Base-by-base conservation (phyloP, 1,284 basidiomycete genomes). In the Coniferiporia weirii region DNA sequence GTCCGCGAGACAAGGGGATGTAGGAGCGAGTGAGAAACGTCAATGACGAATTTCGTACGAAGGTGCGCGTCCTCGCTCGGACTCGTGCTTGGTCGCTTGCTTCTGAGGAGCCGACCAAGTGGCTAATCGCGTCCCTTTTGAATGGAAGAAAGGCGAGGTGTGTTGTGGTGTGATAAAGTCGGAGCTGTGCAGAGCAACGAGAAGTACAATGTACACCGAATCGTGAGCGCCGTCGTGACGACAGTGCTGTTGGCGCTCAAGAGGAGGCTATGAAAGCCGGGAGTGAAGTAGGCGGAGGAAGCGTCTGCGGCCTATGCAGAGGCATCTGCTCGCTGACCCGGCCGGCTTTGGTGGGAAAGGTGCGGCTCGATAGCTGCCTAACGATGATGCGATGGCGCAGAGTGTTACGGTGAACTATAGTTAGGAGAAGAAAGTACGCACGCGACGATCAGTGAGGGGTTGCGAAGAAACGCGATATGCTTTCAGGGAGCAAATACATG, bases 131-230 rank as follows among this genome's bases (percentile, higher is more conserved):
- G 35, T 59, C 52, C 57, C n/a, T 59, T 59, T 48, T 48, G 46
- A 59, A 54, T 48, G 57, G 52, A 59, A 54, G 57, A 36, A 59
- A 54, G 44, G 1, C 44, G 44, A 46, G 44, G 44, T 15, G 15
- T 43, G n/a, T 13, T 20, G 22, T 47, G 50, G 32, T 45, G 43
- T 45, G 50, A 52, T 52, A 49, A 44, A 32, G 56, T 52, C 27
- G 35, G 43, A 59, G 57, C 57, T 54, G 57, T 59, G 57, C 52
- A 54, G 46, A 47, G 56, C 48, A 51, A 57, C 44, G 57, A 12
- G 56, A 46, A 58, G 38, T 52, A 58, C 56, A 58, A 58, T 35
- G 50, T 35, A 53, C 17, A 46, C 32, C 36, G n/a, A 36, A 50
- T 58, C 40, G 50, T 58, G 50, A 58, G 51, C 56, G 38, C 17